Evolutionary conservation across 768 basidiomycete species (phyloP).

Genomic region (Floccularia luteovirens): DNA sequence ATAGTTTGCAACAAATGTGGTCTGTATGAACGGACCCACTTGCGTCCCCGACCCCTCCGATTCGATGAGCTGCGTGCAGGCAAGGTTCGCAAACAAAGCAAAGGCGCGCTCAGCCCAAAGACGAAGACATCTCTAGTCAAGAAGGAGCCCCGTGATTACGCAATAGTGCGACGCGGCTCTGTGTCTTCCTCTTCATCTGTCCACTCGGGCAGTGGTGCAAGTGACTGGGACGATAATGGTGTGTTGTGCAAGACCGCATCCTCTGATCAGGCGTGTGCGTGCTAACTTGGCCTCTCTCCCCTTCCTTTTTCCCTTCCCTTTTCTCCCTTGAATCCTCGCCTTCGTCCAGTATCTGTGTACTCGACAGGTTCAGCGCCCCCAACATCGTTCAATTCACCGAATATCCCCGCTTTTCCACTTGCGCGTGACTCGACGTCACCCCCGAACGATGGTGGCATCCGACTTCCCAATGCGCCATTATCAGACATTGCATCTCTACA

Average conservation of each 20-base stretch:
- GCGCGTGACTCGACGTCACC: constrained; percentile 36
- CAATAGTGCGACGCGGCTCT: constrained; percentile 48
- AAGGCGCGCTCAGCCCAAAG: constrained; percentile 28
- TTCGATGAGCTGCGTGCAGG: constrained; percentile 85
- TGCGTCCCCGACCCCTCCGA: constrained; percentile 74
- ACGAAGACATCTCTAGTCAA: constrained; percentile 37
- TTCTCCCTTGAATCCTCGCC: background rate
- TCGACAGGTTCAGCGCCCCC: constrained; percentile 55
- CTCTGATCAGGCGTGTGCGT: constrained; percentile 9
- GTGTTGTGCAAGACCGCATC: constrained; percentile 22
- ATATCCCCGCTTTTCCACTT: constrained; percentile 50
- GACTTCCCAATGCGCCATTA: constrained; percentile 67
- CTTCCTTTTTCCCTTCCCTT: too few relatives aligned
- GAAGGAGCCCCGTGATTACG: constrained; percentile 52
- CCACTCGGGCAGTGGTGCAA: constrained; percentile 49
- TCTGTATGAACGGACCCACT: constrained; percentile 83
- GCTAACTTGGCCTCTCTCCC: constrained; percentile 11
- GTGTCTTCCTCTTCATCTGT: constrained; percentile 54
- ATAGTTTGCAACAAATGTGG: constrained; percentile 95
- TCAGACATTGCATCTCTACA: constrained; percentile 54
- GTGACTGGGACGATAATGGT: constrained; percentile 84
- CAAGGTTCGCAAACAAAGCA: constrained; percentile 63
- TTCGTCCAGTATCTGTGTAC: constrained; percentile 35
- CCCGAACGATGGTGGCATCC: constrained; percentile 48
- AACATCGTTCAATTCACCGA: constrained; percentile 64